phyloP scores from a whole-genome alignment of 345 rosid genomes.

The Pelargonium nanum region DNA sequence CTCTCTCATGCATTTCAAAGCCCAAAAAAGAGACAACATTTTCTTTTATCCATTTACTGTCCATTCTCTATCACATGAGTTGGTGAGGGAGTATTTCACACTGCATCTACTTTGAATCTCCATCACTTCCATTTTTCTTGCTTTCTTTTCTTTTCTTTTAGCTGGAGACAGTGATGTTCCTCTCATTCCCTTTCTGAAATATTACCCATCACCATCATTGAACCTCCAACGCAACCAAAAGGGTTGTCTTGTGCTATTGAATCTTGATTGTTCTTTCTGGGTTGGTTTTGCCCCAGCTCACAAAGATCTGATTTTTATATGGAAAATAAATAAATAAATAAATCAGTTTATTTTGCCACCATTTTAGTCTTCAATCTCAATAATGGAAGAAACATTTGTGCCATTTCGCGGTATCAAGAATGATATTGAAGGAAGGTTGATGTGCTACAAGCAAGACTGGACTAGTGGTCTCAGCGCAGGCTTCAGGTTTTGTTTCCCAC shows the following conservation, averaged over 20 bases:
- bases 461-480: constrained; percentile 71
- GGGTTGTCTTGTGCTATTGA: constrained; percentile 9
- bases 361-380: no score
- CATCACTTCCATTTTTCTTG: constrained; percentile 1
- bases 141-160: constrained; percentile 16
- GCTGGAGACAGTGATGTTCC: constrained; percentile 15
- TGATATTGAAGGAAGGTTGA: constrained; percentile 63
- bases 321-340: no score
- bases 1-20: constrained; percentile 1
- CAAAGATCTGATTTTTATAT: background rate
- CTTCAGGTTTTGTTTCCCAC: constrained; percentile 39
- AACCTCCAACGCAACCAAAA: constrained; percentile 10
- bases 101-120: background rate
- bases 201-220: constrained; percentile 6
- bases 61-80: background rate
- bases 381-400: constrained; percentile 81
- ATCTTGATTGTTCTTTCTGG: background rate
- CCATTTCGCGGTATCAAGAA: constrained; percentile 80
- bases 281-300: constrained; percentile 5
- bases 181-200: constrained; percentile 1
- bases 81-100: background rate
- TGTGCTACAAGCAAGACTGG: constrained; percentile 95
- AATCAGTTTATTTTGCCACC: background rate
- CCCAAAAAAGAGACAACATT: constrained; percentile 3
- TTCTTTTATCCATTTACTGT: constrained; percentile 4